Percentiles rank a stretch among this genome's conserved stretches.
Evolutionary conservation across 2,329 filamentous ascomycete genomes (phyloP).

Genomic region (Diaporthe velutina): DNA sequence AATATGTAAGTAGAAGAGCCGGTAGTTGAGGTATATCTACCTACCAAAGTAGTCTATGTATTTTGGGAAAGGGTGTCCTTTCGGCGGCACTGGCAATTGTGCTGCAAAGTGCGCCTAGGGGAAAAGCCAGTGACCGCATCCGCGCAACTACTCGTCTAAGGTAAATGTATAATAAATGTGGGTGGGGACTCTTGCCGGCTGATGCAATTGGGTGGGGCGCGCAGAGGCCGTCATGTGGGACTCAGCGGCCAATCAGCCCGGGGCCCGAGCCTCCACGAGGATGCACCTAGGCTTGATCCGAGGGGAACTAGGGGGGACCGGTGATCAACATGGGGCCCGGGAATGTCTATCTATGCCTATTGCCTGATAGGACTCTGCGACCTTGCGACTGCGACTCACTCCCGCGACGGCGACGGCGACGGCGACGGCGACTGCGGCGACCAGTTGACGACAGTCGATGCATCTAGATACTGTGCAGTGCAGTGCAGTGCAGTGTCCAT

Average conservation of each 20-base stretch:
- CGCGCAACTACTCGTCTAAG: too few relatives aligned
- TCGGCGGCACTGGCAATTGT: neutral
- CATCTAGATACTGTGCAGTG: neutral
- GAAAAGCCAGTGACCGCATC: neutral
- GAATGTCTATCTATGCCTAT: neutral
- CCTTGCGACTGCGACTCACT: neutral
- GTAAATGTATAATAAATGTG: slow-evolving; percentile 4
- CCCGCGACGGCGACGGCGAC: neutral
- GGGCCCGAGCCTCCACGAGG: slow-evolving; percentile 11
- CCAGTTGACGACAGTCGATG: neutral
- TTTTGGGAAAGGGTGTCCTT: neutral
- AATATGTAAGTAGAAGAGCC: too few relatives aligned
- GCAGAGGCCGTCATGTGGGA: slow-evolving; percentile 38
- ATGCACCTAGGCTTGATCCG: slow-evolving; percentile 35
- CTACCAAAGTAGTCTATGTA: neutral
- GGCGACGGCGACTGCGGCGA: too few relatives aligned
- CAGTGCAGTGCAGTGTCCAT: too few relatives aligned
- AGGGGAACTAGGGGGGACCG: slow-evolving; percentile 25
- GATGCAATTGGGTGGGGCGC: slow-evolving; percentile 35
- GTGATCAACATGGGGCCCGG: slow-evolving; percentile 9
- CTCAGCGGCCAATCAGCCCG: slow-evolving; percentile 27
- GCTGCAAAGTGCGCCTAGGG: slow-evolving; percentile 14
- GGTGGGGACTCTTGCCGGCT: slow-evolving; percentile 19
- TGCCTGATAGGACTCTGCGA: neutral
- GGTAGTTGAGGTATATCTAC: neutral